These are phyloP conservation scores for Zygosaccharomyces rouxii DNA, from an alignment of 805 yeast species.

Conservation along the genomic window DNA sequence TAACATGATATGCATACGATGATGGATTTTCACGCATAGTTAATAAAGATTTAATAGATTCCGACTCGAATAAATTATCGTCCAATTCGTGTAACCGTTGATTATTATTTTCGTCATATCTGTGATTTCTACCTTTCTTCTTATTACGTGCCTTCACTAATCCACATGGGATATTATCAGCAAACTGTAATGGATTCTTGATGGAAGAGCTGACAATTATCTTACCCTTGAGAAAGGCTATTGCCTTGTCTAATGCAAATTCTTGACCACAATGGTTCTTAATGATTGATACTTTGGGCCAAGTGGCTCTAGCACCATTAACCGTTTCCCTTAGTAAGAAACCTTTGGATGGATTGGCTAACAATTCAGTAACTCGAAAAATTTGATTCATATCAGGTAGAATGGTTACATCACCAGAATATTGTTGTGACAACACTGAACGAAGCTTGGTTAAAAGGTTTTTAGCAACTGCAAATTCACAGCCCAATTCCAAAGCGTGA, in stretches of 20 bases:
- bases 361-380: conserved; percentile 54
- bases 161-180: conserved; percentile 18
- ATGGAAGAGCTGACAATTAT: conserved; percentile 41
- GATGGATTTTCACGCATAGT: conserved; percentile 22
- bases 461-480: conserved; percentile 72
- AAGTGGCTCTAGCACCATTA: conserved; percentile 86
- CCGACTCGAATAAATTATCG: conserved; percentile 27
- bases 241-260: conserved; percentile 77
- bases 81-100: conserved; percentile 14
- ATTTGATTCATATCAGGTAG: conserved; percentile 65
- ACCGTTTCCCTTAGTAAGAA: conserved; percentile 59
- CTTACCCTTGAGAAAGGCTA: conserved; percentile 60
- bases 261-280: conserved; percentile 88
- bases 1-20: conserved; percentile 8
- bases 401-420: conserved; percentile 91
- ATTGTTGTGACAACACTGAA: conserved; percentile 77
- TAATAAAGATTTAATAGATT: conserved; percentile 19
- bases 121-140: conserved; percentile 3
- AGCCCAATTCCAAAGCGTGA: conserved; percentile 68
- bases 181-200: conserved; percentile 31
- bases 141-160: conserved; percentile 8
- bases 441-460: conserved; percentile 68
- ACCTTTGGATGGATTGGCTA: conserved; percentile 78
- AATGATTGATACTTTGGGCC: conserved; percentile 87
- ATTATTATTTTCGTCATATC: conserved; percentile 8